A percentile compares a stretch with the other conserved stretches of the same genome.
phyloP scores from a whole-genome alignment of 148 eudicot genomes.

The Silene latifolia region DNA sequence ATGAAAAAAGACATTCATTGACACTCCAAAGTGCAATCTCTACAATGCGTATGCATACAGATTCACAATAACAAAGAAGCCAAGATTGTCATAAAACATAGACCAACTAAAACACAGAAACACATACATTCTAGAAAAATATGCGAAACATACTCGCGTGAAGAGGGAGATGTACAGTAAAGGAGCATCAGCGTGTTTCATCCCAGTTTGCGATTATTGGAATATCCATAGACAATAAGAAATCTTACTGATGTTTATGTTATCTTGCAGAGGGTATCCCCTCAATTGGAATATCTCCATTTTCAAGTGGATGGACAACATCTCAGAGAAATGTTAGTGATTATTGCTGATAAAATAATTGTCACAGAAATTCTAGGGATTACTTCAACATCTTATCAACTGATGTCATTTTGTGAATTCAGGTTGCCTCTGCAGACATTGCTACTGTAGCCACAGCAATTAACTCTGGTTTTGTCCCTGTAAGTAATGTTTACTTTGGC shows the following conservation, averaged over 20 bases:
- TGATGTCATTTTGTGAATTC: conserved; percentile 20
- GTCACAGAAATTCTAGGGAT: conserved; percentile 54
- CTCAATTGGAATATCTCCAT: conserved; percentile 89
- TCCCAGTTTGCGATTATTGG: not conserved
- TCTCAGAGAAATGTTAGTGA: conserved; percentile 67
- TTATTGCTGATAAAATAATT: conserved; percentile 10
- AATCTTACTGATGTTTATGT: conserved; percentile 11
- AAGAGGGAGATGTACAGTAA: not conserved
- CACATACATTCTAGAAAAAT: not conserved
- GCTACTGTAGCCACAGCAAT: conserved; percentile 61
- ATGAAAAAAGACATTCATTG: too few species aligned
- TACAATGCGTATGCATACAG: not conserved
- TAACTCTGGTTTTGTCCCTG: conserved; percentile 83
- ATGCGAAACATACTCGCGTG: not conserved
- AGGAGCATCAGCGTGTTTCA: not conserved
- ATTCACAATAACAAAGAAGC: not conserved
- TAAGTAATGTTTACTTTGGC: conserved; percentile 32
- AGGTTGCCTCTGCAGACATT: conserved; percentile 68
- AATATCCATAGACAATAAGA: not conserved
- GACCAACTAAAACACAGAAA: not conserved
- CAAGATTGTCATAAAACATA: not conserved
- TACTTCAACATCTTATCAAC: not conserved
- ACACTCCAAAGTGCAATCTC: not conserved
- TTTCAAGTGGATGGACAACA: conserved; percentile 96
- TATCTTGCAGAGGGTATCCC: conserved; percentile 88